Percentiles rank a stretch among this genome's conserved stretches.
Evolutionary conservation across 306 rosid genomes (phyloP).

Genomic region (Geum urbanum): DNA sequence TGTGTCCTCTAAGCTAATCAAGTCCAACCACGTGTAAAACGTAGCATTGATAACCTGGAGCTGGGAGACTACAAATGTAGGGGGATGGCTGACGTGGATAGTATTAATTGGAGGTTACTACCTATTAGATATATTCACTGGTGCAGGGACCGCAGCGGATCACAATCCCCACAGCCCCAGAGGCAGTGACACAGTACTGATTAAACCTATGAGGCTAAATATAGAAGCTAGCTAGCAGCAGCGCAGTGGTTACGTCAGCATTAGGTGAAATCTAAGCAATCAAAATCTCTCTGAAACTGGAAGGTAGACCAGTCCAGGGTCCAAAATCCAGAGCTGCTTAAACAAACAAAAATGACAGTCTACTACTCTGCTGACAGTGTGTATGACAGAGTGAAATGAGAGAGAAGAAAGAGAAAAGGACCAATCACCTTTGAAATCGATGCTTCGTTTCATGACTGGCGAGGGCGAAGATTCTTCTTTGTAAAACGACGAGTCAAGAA

Average conservation of each 20-base stretch:
- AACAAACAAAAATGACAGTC: constrained; percentile 6
- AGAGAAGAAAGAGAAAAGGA: too few relatives aligned
- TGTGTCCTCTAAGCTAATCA: neutral
- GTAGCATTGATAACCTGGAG: neutral
- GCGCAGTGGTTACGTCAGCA: constrained; percentile 17
- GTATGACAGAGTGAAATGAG: neutral
- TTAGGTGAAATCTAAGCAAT: constrained; percentile 27
- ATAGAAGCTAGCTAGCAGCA: too few relatives aligned
- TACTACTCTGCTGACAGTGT: neutral
- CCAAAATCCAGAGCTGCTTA: neutral
- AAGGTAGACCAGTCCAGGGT: constrained; percentile 12
- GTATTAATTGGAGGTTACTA: constrained; percentile 4
- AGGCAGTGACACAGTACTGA: neutral
- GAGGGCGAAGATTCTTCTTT: constrained; percentile 91
- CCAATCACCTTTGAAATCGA: constrained; percentile 68
- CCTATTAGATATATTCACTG: neutral
- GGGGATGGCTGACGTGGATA: constrained; percentile 9
- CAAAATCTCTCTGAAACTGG: constrained; percentile 12
- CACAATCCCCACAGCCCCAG: neutral
- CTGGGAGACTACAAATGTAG: neutral
- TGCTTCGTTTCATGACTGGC: constrained; percentile 75
- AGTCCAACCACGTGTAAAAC: constrained; percentile 1
- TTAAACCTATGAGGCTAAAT: constrained; percentile 10
- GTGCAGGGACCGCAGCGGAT: neutral
- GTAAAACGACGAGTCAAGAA: constrained; percentile 82